phyloP scores from a whole-genome alignment of 1,284 basidiomycete species.

The Kwoniella shivajii region DNA sequence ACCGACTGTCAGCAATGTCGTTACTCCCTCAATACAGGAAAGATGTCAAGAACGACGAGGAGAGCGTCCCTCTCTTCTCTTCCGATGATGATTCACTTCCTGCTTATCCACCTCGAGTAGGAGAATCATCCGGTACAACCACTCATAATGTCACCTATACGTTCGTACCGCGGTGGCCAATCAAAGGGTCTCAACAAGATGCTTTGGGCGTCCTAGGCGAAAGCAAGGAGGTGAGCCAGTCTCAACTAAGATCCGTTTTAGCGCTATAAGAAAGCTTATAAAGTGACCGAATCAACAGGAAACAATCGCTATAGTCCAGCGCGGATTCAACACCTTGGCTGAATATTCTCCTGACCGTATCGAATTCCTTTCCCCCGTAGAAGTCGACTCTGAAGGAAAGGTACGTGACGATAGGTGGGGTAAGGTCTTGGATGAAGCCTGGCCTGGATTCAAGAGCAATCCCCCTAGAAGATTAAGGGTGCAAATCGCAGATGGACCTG shows the following conservation, averaged over 20 bases:
- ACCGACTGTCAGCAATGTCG: background rate
- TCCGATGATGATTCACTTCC: constrained; percentile 3
- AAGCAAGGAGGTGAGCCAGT: constrained; percentile 25
- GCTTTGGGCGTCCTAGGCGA: constrained; percentile 28
- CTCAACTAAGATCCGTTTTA: background rate
- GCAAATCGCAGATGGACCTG: constrained; percentile 25
- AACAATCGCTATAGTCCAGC: constrained; percentile 28
- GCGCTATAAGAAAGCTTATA: background rate
- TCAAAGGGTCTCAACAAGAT: constrained; percentile 21
- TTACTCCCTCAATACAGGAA: constrained; percentile 7
- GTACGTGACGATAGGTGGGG: constrained; percentile 15
- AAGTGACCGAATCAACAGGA: constrained; percentile 15
- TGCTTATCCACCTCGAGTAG: constrained; percentile 11
- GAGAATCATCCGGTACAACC: background rate
- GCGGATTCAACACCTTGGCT: constrained; percentile 19
- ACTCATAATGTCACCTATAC: constrained; percentile 24
- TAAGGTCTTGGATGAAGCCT: constrained; percentile 31
- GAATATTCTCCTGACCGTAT: constrained; percentile 24
- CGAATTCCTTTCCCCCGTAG: constrained; percentile 22
- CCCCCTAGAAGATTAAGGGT: constrained; percentile 24
- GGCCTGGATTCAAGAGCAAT: constrained; percentile 19
- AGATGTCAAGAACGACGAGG: background rate
- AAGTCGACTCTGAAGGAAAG: constrained; percentile 2
- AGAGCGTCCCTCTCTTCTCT: constrained; percentile 1
- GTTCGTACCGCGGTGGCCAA: constrained; percentile 28